Evolutionary conservation across 169 alveolate genomes (phyloP).

Genomic region (Cryptosporidium meleagridis): DNA sequence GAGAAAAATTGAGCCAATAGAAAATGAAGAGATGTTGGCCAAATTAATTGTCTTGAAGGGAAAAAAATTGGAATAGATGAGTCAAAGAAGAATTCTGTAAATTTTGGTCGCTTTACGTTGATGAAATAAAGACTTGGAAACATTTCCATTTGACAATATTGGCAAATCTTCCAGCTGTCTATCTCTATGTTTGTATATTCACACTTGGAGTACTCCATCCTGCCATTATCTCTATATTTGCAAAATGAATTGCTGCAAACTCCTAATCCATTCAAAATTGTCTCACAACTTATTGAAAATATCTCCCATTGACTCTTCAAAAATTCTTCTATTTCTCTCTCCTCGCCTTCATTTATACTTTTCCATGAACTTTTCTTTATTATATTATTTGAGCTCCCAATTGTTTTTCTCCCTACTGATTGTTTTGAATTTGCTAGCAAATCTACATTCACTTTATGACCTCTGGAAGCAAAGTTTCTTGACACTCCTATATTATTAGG

Average conservation of each 20-base stretch:
- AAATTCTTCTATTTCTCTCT: not conserved
- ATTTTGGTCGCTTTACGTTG: constrained; percentile 10
- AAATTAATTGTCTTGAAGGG: constrained; percentile 56
- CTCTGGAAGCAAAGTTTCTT: not conserved
- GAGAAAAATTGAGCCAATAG: constrained; percentile 42
- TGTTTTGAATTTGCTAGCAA: not conserved
- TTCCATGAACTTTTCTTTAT: not conserved
- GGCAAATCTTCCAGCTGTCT: constrained; percentile 60
- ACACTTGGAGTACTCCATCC: constrained; percentile 15
- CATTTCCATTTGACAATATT: constrained; percentile 52
- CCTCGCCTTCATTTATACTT: not conserved
- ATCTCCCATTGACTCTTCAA: not conserved
- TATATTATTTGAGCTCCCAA: not conserved
- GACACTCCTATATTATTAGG: not conserved
- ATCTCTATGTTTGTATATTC: constrained; percentile 39
- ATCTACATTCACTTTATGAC: not conserved
- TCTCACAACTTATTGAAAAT: constrained; percentile 3
- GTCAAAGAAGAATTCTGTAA: constrained; percentile 50
- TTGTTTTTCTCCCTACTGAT: not conserved
- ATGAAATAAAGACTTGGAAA: constrained; percentile 37
- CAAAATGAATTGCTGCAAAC: constrained; percentile 31
- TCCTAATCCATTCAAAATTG: constrained; percentile 20
- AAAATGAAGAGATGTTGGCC: constrained; percentile 69
- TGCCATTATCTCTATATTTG: not conserved
- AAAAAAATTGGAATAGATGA: constrained; percentile 37